Base-by-base conservation (phyloP, 176 grass and related monocot genomes). In the Carex scoparia region DNA sequence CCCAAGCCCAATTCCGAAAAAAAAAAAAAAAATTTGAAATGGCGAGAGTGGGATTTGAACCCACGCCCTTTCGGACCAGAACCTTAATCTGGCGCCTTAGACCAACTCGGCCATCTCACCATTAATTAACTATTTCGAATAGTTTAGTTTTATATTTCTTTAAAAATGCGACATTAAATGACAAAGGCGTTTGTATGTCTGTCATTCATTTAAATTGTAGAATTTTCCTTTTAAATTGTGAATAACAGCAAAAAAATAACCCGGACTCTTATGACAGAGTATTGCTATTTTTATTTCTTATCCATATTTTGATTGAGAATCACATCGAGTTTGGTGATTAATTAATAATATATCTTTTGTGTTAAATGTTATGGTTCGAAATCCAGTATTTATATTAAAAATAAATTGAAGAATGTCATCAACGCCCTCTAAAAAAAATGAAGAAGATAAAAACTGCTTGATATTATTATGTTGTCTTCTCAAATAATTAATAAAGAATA, bases 11-110 rank as follows among this genome's bases (percentile, higher is more conserved):
- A 7, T 0, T 8, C 7, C 1, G 1, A 46, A 46, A 46, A 46
- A 42, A 4, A 9, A 49, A 49, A 10, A 49, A 49, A 49, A 9
- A 9, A 9, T 1, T 2, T 9, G 9, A 51, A 12, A 54, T 82
- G 81, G 81, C 81, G 81, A 83, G 81, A 83, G 88, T 92, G 90
- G 88, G 90, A 92, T 92, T 92, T 92, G 87, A 92, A 92, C 85
- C 85, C 87, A 92, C 88, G 88, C 90, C 87, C 87, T 92, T 89
- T 80, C 87, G 78, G 84, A 89, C 87, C 90, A 89, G 84, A 87
- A 85, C 86, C 89, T 90, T 84, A 90, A 90, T 90, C 88, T 90
- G 88, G 85, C 89, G 81, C 89, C 77, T 91, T 91, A 90, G 86
- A 87, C 89, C 86, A 87, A 83, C 81, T 83, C 81, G 81, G 81